Evolutionary conservation across 179 eudicot species (phyloP), one percentile per base, ranked within the genome.

Genomic region (Actinidia arguta): DNA sequence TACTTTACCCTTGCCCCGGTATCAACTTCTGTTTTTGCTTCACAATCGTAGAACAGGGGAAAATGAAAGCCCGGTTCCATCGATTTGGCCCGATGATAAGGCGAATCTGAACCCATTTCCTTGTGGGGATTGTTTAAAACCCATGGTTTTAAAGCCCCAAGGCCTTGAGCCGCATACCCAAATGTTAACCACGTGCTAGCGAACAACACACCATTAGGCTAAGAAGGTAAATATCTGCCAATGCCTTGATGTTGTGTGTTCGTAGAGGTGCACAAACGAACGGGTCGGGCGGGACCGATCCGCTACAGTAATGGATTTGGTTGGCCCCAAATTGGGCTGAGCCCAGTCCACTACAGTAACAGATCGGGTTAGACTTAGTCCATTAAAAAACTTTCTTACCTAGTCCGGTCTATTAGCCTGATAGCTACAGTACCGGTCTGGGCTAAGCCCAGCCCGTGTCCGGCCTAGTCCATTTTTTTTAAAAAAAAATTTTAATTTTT

Each of bases 81-180:
- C 25, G 98, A 93, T 88, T 85, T 87, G 78, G 92, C 97, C 18
- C 89, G 86, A 1, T 25, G 87, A 80, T 97, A 94, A 8, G 98
- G 91, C 1, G 90, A 95, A 25, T 92, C 81, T 1, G 93, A 94
- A 24, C 83, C 86, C 55, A 87, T 89, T 78, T 66, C 73, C 10
- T 91, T 89, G 67, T 89, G 93, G 0, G 95, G 88, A 88, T 91
- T 94, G 88, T 86, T 85, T 54, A 94, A 78, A 66, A 94, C 92
- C 98, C 98, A 94, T 1, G 98, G 98, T 81, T 88, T 94, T 83
- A 94, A 80, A 39, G 93, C 98, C 25, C 97, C 98, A 48, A 94
- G 95, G 46, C 97, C 91, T 39, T 94, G 97, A 80, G 95, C 98
- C 8, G 91, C 94, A 69, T 94, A 94, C 1, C 98, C 98, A 64